Conservation (phyloP, 164 flowering plant species). For the Tetrastigma voinierianum region DNA sequence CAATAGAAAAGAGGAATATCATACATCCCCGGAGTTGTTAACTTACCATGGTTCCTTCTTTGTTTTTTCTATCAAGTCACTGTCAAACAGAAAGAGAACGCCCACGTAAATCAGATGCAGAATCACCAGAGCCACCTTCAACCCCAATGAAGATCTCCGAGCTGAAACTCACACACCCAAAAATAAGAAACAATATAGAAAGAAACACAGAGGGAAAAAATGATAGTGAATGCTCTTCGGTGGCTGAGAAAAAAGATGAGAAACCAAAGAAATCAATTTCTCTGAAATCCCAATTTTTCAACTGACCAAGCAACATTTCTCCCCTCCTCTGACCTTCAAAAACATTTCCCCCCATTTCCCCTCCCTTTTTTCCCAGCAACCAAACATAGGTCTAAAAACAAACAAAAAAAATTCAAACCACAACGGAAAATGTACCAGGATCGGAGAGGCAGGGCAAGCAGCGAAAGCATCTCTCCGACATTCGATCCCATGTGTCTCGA, state of each 20-base stretch:
- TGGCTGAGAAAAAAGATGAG: not conserved
- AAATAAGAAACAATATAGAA: not conserved
- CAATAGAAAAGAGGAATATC: no score
- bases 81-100: slow-evolving; percentile 56
- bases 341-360: not conserved
- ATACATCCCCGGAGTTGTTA: not conserved
- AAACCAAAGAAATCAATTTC: no score
- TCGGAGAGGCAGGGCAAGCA: slow-evolving; percentile 76
- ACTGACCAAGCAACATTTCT: no score
- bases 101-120: slow-evolving; percentile 69
- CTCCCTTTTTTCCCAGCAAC: not conserved
- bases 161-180: slow-evolving; percentile 36
- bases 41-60: slow-evolving; percentile 67
- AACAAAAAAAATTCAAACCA: not conserved
- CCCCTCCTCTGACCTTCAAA: not conserved
- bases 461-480: slow-evolving; percentile 32
- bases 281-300: no score
- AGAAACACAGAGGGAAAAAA: not conserved
- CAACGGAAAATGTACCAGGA: slow-evolving; percentile 49
- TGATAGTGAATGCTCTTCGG: not conserved
- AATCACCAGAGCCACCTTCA: slow-evolving; percentile 64
- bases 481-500: slow-evolving; percentile 37
- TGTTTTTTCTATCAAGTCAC: slow-evolving; percentile 56
- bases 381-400: not conserved
- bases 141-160: slow-evolving; percentile 63